phyloP scores from a whole-genome alignment of 306 rosid species.

The Lablab purpureus region DNA sequence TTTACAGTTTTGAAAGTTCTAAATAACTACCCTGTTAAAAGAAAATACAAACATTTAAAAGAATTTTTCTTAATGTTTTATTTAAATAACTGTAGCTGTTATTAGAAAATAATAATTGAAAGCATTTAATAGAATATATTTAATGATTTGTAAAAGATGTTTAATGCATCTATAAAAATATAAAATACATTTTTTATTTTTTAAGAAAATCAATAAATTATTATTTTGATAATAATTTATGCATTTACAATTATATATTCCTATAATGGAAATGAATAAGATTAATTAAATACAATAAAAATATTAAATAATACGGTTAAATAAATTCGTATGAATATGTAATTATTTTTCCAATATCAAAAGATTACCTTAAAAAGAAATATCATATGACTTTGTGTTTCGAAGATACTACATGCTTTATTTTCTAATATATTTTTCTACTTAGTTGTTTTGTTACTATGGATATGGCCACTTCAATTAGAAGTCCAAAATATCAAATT shows the following conservation, averaged over 20 bases:
- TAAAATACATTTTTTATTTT: too few species aligned
- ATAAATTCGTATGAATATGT: neutral
- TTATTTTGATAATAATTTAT: neutral
- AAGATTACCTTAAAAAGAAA: neutral
- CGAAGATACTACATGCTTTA: neutral
- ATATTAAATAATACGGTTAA: neutral
- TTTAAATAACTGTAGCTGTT: too few species aligned
- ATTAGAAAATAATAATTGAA: neutral
- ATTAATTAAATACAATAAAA: neutral
- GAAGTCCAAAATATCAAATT: too few species aligned
- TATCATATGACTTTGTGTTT: neutral
- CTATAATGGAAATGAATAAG: neutral
- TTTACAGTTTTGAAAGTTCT: neutral
- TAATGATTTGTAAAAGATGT: neutral
- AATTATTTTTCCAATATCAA: too few species aligned
- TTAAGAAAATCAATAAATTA: too few species aligned
- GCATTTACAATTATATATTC: neutral
- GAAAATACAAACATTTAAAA: neutral
- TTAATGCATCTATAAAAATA: too few species aligned
- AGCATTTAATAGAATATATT: too few species aligned
- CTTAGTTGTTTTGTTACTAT: too few species aligned
- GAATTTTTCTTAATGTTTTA: too few species aligned
- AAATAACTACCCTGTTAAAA: neutral
- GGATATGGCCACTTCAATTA: too few species aligned
- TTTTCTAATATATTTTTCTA: neutral